Evolutionary conservation across 352 stramenopile species (phyloP), one percentile per base, ranked within the genome.

Genomic region (Pythium utonaiense): DNA sequence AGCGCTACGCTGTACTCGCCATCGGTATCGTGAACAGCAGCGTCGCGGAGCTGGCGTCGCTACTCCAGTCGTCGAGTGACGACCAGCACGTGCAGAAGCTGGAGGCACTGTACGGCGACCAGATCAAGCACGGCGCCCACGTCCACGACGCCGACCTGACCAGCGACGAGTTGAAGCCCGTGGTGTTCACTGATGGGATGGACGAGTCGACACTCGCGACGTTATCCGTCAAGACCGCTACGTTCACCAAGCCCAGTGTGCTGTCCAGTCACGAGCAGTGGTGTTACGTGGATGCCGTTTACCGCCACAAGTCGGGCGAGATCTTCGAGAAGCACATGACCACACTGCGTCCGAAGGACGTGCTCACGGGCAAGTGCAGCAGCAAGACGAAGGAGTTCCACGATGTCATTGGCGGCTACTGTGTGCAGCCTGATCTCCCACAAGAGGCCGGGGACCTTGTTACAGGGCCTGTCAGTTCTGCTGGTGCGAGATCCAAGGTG

Each of bases 241-340:
- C 58, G 8, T 71, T 71, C 44, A 41, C 24, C 53, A 59, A 60
- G 27, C 6, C 53, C 9, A 52, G 44, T 6, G 21, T 55, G 64
- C 38, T 71, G 4, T 60, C 53, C 17, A 62, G 28, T 53, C 48
- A 64, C 50, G 64, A 71, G 50, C 34, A 67, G 48, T 71, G 64
- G 64, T 71, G 64, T 50, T 71, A 59, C 38, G 30, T 61, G 1
- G 64, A 71, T 38, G 53, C 58, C 3, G 42, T 62, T 27, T 65
- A 65, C 49, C 40, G 17, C 22, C n/a, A 65, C 41, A 17, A 13
- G 4, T 49, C 58, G 3, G 38, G 33, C 27, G n/a, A 66, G 17
- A 53, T 51, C 25, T 63, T 67, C 31, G 65, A 72, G 38, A 67
- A 67, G 28, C 59, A 60, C 55, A 57, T 62, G 59, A 72, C 59